Evolutionary conservation across 768 basidiomycete species (phyloP).

Genomic region (Termitomyces sp.): DNA sequence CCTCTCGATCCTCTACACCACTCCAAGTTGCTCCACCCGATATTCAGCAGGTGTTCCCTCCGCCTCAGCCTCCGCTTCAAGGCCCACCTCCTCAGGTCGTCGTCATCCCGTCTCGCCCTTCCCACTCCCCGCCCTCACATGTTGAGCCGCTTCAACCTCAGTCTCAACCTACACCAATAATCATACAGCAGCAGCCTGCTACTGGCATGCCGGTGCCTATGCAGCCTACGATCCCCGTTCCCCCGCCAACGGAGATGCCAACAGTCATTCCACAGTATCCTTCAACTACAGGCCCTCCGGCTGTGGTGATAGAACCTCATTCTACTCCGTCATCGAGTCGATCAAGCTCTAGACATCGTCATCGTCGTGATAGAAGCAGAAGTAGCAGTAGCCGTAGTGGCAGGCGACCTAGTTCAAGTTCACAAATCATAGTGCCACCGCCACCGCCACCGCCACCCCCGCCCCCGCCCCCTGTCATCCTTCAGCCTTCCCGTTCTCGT

Average conservation of each 20-base stretch:
- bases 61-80: background rate
- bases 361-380: background rate
- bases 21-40: background rate
- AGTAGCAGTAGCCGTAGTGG: background rate
- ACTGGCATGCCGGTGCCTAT: background rate
- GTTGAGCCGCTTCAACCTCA: background rate
- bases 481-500: background rate
- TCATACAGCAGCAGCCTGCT: conserved; percentile 4
- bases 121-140: background rate
- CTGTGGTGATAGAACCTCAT: background rate
- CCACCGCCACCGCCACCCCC: background rate
- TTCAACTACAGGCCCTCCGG: background rate
- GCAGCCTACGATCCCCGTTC: background rate
- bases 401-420: background rate
- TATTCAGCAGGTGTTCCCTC: conserved; percentile 12
- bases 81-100: conserved; percentile 4
- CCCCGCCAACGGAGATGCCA: background rate
- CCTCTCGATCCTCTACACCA: conserved; percentile 1
- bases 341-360: background rate
- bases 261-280: background rate
- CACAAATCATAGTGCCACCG: background rate
- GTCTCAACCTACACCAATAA: conserved; percentile 3
- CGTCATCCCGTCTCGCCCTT: background rate
- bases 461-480: background rate
- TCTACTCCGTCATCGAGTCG: background rate